Percentiles rank a stretch among this genome's conserved stretches.
These are phyloP conservation scores for Bryum argenteum DNA, from an alignment of 225 moss, liverwort and hornwort species.

Conservation along the genomic window DNA sequence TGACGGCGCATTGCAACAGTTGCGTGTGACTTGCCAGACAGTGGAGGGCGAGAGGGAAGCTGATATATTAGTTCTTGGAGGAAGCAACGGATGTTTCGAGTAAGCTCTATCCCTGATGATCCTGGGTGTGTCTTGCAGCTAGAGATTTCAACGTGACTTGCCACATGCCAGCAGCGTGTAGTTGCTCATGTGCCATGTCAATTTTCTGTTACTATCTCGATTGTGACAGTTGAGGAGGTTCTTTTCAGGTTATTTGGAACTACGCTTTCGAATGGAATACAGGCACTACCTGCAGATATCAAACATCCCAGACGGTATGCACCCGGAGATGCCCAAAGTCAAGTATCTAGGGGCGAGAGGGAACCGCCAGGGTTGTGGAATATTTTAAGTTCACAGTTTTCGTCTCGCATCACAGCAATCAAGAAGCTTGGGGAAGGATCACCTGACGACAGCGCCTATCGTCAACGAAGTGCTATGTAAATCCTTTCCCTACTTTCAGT, in stretches of 20 bases:
- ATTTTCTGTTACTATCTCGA: constrained; percentile 1
- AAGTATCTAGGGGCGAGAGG: constrained; percentile 46
- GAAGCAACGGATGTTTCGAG: constrained; percentile 64
- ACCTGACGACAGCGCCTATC: constrained; percentile 52
- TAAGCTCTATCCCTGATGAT: constrained; percentile 35
- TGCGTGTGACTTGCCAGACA: constrained; percentile 71
- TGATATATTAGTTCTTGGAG: constrained; percentile 63
- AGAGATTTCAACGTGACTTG: constrained; percentile 13
- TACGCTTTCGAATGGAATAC: constrained; percentile 34
- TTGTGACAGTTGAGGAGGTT: constrained; percentile 23
- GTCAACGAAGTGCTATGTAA: constrained; percentile 72
- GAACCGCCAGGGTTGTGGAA: constrained; percentile 63
- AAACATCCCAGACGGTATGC: constrained; percentile 45
- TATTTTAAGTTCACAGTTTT: constrained; percentile 42
- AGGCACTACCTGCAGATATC: constrained; percentile 40
- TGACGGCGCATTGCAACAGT: constrained; percentile 75
- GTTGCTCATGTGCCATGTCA: neutral
- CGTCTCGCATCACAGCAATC: constrained; percentile 75
- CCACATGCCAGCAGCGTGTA: constrained; percentile 12
- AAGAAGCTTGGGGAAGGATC: constrained; percentile 75
- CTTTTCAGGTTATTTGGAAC: constrained; percentile 44
- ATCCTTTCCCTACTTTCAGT: constrained; percentile 11
- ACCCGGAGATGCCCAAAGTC: constrained; percentile 44
- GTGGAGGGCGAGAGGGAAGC: constrained; percentile 66
- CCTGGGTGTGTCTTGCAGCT: constrained; percentile 16